Evolutionary conservation across 2,329 filamentous ascomycete genomes (phyloP), one percentile per base, ranked within the genome.

Genomic region (Lachnellula arida): DNA sequence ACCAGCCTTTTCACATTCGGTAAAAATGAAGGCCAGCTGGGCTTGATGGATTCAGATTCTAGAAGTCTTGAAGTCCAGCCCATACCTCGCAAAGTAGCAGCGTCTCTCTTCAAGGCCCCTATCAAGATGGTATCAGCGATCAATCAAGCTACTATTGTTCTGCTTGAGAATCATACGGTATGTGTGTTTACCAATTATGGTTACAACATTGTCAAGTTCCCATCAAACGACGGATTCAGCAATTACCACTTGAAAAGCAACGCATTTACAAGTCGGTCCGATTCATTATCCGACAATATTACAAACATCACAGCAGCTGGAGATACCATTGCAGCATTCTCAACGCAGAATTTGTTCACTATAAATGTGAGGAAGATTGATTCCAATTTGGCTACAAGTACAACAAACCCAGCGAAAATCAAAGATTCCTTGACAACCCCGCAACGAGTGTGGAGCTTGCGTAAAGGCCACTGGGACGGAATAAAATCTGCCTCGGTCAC

Each of bases 181-280:
- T 95, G 89, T 79, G 87, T 99, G 0, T 96, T 99, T 65, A 93
- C 91, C 0, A 95, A 95, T 63, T 97, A 96, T 67, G 93, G 93
- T 4, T 97, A 96, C 69, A 91, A 91, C n/a, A 89, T 91, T 61
- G 79, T 97, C 53, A 85, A 84, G 46, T 96, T 97, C 60, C 89
- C 91, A 0, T 76, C 89, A 35, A 75, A 77, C 1, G 88, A 92
- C 61, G 81, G 83, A 5, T 86, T 90, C 61, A 81, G 81, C 19
- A 91, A 87, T 57, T 84, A 84, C 58, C 86, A 87, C 44, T 77
- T 93, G 23, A 80, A 81, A 56, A 78, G 82, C 54, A 84, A 82
- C 51, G 86, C 86, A 57, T 74, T 86, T 69, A 79, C 85, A 51
- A 85, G 83, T 15, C 78, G 84, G 61, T 83, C 88, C 63, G 84